Base-by-base conservation (phyloP, 2,329 filamentous ascomycete species). In the Ascochyta lentis region DNA sequence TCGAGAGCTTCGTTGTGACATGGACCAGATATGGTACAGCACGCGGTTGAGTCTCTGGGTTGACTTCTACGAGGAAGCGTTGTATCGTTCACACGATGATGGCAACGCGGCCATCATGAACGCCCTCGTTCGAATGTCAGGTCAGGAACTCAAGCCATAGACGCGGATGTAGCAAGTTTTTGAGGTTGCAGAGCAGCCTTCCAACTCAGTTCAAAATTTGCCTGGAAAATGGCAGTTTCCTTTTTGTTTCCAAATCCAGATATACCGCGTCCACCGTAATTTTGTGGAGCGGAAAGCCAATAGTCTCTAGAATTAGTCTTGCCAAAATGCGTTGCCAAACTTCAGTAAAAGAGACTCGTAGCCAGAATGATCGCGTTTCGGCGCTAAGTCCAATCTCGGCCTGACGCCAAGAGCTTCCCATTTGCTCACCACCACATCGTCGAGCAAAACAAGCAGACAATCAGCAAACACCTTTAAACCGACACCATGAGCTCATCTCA, bases 351-450 rank as follows among this genome's bases (percentile, higher is more conserved):
- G 26, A 15, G 15, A n/a, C 27, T 39, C n/a, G 41, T 4, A 13
- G 22, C 15, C 26, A 19, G 26, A 33, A 29, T 27, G 40, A 3
- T 35, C 24, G 34, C 12, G 13, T 16, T 54, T 49, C 27, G 22
- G 22, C 51, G 45, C 45, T 45, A 49, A 54, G 45, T 49, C 51
- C 26, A 34, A 6, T 38, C 31, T 23, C n/a, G 31, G 37, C 8
- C 35, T 31, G 31, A 15, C 39, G 48, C 48, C 48, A 50, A 50
- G 51, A 35, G n/a, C 19, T 10, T 8, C 45, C 45, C 33, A 37
- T n/a, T 33, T 19, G 19, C 26, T 40, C 33, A 54, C 44, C 34
- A 49, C 27, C 3, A 33, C 37, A 19, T 7, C 22, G 16, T 22
- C 22, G 9, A 49, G 39, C 33, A 34, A 39, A 2, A 48, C 43